Base-by-base conservation (phyloP, 176 grass and related monocot species). In the Hordeum vulgare region DNA sequence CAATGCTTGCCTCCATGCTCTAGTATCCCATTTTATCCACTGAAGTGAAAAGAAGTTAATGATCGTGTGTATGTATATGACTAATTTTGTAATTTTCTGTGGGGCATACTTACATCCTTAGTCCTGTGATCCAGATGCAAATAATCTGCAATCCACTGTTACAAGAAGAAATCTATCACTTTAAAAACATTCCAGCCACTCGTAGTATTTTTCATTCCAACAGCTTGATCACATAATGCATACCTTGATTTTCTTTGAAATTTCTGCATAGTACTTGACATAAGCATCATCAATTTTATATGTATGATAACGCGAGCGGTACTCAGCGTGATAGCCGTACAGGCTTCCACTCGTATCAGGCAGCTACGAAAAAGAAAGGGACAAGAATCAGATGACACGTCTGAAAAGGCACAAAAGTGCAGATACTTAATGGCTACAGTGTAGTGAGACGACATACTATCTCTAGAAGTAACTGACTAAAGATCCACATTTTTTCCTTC, bases 231-330 rank as follows among this genome's bases (percentile, higher is more conserved):
- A 35, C 51, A 76, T 76, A n/a, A 36, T 49, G 57, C 28, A 72
- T 79, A 79, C 76, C 54, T 85, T 79, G 21, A 85, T 61, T 61
- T 70, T 51, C 27, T 79, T 79, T 21, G 26, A 71, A 26, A 85
- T 7, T 72, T 45, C 56, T 72, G 9, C 75, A 61, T 40, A 72
- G 7, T 85, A 85, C 10, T 79, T 71, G 37, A 62, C 64, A 85
- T 61, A 85, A 8, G 36, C 63, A 7, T 18, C 75, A 85, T 79
- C 75, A 27, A 17, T 28, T 37, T 72, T 56, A 26, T 79, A 79
- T 29, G 40, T 61, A 77, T 68, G 69, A 27, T 62, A 12, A 24
- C 34, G 58, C 12, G 13, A 5, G 56, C 18, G 20, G 51, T 78
- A 85, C 0, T 34, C 8, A 13, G 71, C 37, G 13, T 66, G 44